Conservation (phyloP, 2,329 filamentous ascomycete genomes). For the Tolypocladium cylindrosporum region DNA sequence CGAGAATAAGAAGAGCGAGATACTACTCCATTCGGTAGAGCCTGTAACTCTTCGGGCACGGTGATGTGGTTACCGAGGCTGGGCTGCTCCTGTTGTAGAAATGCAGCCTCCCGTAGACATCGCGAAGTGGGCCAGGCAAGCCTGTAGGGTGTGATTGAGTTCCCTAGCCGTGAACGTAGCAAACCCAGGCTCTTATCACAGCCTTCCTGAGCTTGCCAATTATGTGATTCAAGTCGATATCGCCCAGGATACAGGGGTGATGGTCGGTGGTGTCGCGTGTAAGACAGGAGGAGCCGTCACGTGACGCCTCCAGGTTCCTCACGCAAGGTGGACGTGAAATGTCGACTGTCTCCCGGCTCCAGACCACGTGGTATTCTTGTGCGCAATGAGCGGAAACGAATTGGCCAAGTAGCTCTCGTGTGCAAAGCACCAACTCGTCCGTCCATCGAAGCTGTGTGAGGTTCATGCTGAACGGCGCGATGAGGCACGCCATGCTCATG, state of each 20-base stretch:
- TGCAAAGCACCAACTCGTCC: neutral
- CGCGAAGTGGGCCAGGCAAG: neutral
- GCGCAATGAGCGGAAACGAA: neutral
- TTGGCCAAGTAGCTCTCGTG: neutral
- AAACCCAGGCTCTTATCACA: neutral
- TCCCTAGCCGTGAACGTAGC: neutral
- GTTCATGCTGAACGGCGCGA: neutral
- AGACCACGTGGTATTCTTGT: neutral
- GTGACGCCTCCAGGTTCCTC: neutral
- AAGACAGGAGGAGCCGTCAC: neutral
- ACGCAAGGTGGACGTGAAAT: neutral
- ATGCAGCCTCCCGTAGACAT: neutral
- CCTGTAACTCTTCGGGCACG: constrained; percentile 10
- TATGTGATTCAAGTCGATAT: constrained; percentile 6
- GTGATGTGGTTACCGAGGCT: constrained; percentile 6
- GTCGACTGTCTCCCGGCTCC: neutral
- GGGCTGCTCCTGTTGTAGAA: neutral
- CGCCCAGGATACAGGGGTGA: neutral
- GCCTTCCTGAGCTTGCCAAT: neutral
- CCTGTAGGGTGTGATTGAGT: neutral
- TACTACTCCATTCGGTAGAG: constrained; percentile 11
- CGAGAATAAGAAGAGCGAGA: constrained; percentile 7
- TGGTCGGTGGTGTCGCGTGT: neutral
- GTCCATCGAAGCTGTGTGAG: neutral
- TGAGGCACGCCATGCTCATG: neutral